phyloP scores from a whole-genome alignment of 176 grass and related monocot species.

The Paspalum vaginatum region DNA sequence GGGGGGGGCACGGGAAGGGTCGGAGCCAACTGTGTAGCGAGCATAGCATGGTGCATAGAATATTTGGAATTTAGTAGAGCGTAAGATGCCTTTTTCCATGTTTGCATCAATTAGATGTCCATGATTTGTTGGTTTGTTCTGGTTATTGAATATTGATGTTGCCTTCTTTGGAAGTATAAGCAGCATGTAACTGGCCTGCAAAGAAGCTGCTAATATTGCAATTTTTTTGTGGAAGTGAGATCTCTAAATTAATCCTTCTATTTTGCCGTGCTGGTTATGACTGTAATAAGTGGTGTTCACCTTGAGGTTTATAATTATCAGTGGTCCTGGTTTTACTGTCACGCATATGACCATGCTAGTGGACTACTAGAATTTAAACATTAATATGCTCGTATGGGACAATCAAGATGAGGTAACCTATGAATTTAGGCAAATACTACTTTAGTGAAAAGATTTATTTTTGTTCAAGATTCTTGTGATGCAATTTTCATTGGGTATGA shows the following conservation, averaged over 20 bases:
- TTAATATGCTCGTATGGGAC: neutral
- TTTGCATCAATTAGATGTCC: neutral
- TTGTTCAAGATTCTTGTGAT: neutral
- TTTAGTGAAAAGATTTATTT: slow-evolving; percentile 6
- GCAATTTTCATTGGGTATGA: slow-evolving; percentile 1
- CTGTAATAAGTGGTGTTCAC: neutral
- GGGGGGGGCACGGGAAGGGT: no score
- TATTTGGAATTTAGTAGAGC: neutral
- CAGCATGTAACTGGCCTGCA: neutral
- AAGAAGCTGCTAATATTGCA: neutral
- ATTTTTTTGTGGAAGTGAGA: neutral
- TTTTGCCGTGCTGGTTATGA: neutral
- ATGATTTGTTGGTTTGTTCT: neutral
- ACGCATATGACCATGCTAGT: neutral
- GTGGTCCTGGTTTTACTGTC: neutral
- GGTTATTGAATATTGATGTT: neutral
- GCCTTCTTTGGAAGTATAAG: neutral
- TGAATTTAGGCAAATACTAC: neutral
- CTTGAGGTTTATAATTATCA: neutral
- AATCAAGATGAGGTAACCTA: slow-evolving; percentile 6
- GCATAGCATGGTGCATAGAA: neutral
- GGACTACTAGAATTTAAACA: neutral
- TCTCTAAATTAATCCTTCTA: neutral
- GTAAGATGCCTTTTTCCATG: neutral
- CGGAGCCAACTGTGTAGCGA: neutral